Conservation (phyloP, 164 flowering plant genomes). For the Kingdonia uniflora region DNA sequence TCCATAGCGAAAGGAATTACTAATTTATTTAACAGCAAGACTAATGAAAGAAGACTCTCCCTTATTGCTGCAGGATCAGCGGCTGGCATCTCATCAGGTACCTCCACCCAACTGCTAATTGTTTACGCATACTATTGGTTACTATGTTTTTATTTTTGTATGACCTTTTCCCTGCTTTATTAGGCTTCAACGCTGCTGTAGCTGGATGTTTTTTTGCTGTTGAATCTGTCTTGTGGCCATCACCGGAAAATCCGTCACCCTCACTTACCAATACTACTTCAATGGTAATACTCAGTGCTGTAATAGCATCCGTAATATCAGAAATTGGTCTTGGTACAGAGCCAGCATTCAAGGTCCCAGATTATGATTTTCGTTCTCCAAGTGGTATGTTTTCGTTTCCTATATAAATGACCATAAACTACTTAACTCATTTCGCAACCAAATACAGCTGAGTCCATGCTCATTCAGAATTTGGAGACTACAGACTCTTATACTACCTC, state of each 20-base stretch:
- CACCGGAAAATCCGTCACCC: constrained; percentile 45
- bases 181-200: constrained; percentile 97
- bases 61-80: constrained; percentile 93
- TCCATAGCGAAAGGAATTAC: constrained; percentile 72
- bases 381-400: constrained; percentile 37
- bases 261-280: constrained; percentile 83
- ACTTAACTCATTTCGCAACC: too few species aligned
- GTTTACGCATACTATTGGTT: not conserved
- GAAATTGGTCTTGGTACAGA: constrained; percentile 86
- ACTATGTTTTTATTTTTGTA: not conserved
- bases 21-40: constrained; percentile 25
- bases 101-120: too few species aligned
- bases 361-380: constrained; percentile 83
- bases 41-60: constrained; percentile 39
- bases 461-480: too few species aligned
- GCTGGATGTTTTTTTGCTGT: constrained; percentile 96
- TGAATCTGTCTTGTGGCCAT: constrained; percentile 91
- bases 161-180: constrained; percentile 4
- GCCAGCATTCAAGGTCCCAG: constrained; percentile 89
- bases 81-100: constrained; percentile 91
- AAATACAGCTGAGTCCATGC: too few species aligned
- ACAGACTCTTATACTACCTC: too few species aligned
- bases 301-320: constrained; percentile 77
- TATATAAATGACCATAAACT: too few species aligned
- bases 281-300: constrained; percentile 92